Conservation (phyloP, 768 basidiomycete genomes). For the Pleurotus cornucopiae region DNA sequence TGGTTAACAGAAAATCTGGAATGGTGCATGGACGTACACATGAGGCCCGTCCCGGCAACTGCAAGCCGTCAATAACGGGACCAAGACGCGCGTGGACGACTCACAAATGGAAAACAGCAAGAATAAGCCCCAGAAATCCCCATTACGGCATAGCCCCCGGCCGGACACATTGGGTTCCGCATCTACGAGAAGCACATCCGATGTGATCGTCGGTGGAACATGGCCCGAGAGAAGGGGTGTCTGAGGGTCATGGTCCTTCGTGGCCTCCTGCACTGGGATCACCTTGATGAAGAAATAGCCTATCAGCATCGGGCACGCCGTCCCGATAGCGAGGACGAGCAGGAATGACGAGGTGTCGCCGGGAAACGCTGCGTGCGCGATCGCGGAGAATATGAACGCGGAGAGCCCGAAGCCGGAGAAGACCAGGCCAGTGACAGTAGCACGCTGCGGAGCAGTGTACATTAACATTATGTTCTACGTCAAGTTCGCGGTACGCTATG, state of each 20-base stretch:
- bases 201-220: neutral
- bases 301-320: constrained; percentile 74
- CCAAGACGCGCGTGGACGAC: constrained; percentile 33
- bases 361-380: constrained; percentile 68
- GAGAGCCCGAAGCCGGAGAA: constrained; percentile 93
- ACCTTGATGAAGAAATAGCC: constrained; percentile 68
- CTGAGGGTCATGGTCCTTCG: constrained; percentile 9
- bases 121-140: constrained; percentile 33
- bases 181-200: neutral
- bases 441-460: constrained; percentile 42
- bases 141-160: constrained; percentile 15
- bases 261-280: constrained; percentile 46
- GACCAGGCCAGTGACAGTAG: constrained; percentile 71
- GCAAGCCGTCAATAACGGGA: neutral
- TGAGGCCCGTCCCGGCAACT: constrained; percentile 74
- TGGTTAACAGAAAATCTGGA: neutral
- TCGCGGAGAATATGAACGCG: constrained; percentile 82
- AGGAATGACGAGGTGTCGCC: constrained; percentile 80
- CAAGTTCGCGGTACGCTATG: neutral
- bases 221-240: constrained; percentile 12
- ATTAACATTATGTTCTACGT: neutral
- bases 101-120: constrained; percentile 50
- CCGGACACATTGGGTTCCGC: constrained; percentile 7
- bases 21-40: constrained; percentile 44
- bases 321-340: constrained; percentile 71